Base-by-base conservation (phyloP, 768 basidiomycete species). In the Kwoniella mangroviensis region DNA sequence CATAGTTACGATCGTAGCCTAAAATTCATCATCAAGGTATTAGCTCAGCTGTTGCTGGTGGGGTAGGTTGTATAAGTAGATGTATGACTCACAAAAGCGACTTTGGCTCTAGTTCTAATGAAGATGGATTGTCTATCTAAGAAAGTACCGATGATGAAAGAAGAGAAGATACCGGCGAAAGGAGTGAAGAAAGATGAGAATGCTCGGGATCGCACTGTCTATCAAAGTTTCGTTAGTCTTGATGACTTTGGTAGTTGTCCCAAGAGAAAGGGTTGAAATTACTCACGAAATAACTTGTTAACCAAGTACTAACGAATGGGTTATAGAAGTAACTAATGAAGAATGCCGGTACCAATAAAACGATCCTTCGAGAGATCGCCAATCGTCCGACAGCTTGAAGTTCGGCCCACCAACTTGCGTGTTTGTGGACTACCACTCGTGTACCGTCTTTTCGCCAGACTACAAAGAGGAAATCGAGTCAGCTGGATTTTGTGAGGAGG, bases 161-260 rank as follows among this genome's bases (percentile, higher is more conserved):
- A 76, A 40, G 72, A 73, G 68, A 76, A 69, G 68, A 79, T 79
- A 17, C 78, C 78, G 49, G 78, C 75, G 57, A 79, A 79, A 61
- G 70, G 70, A 67, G 78, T 74, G 63, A 79, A 71, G 73, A 79
- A 75, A 4, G 78, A 77, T 10, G 75, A 77, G 56, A 79, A 73
- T 19, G 73, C 71, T 69, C 73, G 63, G 3, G 71, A 62, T 68
- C 76, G 73, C 28, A 76, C 75, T 59, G 75, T 76, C 72, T 73
- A 56, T 34, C 34, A 34, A 34, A 7, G 6, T 6, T 34, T 7
- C 34, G 34, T 34, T 34, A 34, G 34, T 34, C 34, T 34, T 34
- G 34, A 34, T 34, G 6, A 34, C 34, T 6, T 34, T 7, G 34
- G 34, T 6, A 7, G 34, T 34, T 34, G 34, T 7, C 9, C 34